Evolutionary conservation across 129 eudicot genomes (phyloP).

Genomic region (Solidago caesia): DNA sequence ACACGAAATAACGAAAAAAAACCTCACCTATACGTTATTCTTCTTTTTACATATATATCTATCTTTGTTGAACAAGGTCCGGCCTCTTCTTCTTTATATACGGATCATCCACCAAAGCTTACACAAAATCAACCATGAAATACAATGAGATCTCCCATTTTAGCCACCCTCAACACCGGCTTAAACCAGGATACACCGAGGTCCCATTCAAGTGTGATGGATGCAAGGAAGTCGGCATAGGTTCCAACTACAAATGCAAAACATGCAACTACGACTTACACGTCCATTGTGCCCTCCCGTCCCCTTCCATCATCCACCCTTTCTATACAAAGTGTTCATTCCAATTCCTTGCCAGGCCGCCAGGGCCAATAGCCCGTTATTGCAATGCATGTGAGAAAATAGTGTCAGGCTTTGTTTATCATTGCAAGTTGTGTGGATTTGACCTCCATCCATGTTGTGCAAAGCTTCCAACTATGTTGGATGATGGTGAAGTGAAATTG

Average conservation of each 20-base stretch:
- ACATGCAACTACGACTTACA: slow-evolving; percentile 60
- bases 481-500: slow-evolving; percentile 45
- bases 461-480: slow-evolving; percentile 57
- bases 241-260: slow-evolving; percentile 53
- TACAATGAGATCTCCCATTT: slow-evolving; percentile 45
- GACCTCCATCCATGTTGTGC: slow-evolving; percentile 80
- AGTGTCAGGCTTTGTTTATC: slow-evolving; percentile 54
- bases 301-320: slow-evolving; percentile 51
- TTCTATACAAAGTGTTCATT: slow-evolving; percentile 58
- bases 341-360: slow-evolving; percentile 39
- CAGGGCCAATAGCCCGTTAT: slow-evolving; percentile 44
- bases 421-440: slow-evolving; percentile 58
- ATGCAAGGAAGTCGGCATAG: slow-evolving; percentile 70
- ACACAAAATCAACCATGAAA: slow-evolving; percentile 40
- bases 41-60: slow-evolving; percentile 21
- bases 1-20: slow-evolving; percentile 20
- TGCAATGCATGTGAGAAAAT: slow-evolving; percentile 58
- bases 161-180: slow-evolving; percentile 58
- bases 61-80: too few relatives aligned
- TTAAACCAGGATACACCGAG: slow-evolving; percentile 52
- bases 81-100: slow-evolving; percentile 20
- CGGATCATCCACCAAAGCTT: slow-evolving; percentile 12
- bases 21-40: slow-evolving; percentile 33
- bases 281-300: slow-evolving; percentile 47
- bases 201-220: slow-evolving; percentile 69